Conservation (phyloP, 306 rosid species). For the Pyrus betulifolia region DNA sequence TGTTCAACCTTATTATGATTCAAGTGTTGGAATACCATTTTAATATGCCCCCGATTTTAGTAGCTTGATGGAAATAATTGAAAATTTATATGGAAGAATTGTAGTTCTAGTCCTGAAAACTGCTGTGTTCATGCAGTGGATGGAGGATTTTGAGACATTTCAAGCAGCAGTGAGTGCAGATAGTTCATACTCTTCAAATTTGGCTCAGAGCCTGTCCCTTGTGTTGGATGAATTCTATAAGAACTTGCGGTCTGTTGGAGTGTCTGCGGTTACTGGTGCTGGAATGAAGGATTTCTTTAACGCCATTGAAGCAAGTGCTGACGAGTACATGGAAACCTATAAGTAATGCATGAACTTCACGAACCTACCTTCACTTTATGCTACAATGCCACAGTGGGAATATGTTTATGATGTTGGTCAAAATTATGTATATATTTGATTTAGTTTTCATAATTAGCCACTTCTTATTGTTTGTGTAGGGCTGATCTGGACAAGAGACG, state of each 20-base stretch:
- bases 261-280: slow-evolving; percentile 70
- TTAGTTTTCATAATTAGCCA: background rate
- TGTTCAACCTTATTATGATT: background rate
- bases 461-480: slow-evolving; percentile 30
- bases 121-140: slow-evolving; percentile 52
- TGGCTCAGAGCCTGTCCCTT: slow-evolving; percentile 72
- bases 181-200: slow-evolving; percentile 45
- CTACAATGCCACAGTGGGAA: background rate
- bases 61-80: background rate
- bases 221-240: slow-evolving; percentile 80
- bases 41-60: background rate
- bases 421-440: background rate
- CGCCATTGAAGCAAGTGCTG: slow-evolving; percentile 64
- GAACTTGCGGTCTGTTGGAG: slow-evolving; percentile 73
- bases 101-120: background rate
- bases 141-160: slow-evolving; percentile 83
- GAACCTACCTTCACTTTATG: background rate
- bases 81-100: background rate
- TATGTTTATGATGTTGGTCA: background rate
- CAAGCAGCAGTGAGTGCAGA: slow-evolving; percentile 62
- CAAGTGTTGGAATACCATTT: background rate
- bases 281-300: slow-evolving; percentile 73
- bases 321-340: slow-evolving; percentile 70
- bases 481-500: slow-evolving; percentile 79
- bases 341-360: slow-evolving; percentile 36